Evolutionary conservation across 805 yeast genomes (phyloP).

Genomic region (Starmerella ratchasimensis): DNA sequence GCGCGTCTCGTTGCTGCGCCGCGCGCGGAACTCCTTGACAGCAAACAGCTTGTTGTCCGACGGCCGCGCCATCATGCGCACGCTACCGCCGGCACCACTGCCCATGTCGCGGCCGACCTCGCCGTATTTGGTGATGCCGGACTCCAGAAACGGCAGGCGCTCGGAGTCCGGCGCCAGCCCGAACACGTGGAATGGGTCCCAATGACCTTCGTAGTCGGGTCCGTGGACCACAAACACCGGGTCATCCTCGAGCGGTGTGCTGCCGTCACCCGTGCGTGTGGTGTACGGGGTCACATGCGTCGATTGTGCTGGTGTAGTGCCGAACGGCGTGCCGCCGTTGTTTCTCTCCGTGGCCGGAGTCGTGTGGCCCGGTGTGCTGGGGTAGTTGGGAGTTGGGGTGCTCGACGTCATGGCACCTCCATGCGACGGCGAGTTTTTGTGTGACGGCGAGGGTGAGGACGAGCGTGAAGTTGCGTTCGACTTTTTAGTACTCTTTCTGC

Average conservation of each 20-base stretch:
- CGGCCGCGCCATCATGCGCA: slow-evolving; percentile 55
- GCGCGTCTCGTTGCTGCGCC: slow-evolving; percentile 46
- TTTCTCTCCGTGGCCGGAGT: no score
- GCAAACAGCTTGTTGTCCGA: slow-evolving; percentile 58
- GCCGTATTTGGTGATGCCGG: slow-evolving; percentile 51
- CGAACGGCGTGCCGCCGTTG: no score
- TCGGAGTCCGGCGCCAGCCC: slow-evolving; percentile 10
- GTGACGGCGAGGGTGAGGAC: slow-evolving; percentile 1
- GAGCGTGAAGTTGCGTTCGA: no score
- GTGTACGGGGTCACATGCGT: no score
- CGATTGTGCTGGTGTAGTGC: no score
- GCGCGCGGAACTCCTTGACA: slow-evolving; percentile 69
- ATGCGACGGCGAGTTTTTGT: no score
- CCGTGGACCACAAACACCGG: slow-evolving; percentile 15
- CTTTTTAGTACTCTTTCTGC: not conserved
- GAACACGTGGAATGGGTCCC: slow-evolving; percentile 20
- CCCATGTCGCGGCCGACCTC: slow-evolving; percentile 64
- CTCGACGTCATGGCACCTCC: no score
- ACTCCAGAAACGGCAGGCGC: slow-evolving; percentile 30
- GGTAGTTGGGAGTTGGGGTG: no score
- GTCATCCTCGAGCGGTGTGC: no score
- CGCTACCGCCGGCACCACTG: slow-evolving; percentile 91
- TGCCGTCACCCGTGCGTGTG: no score
- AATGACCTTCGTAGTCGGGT: slow-evolving; percentile 16
- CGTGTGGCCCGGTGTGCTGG: no score